phyloP scores from a whole-genome alignment of 2,329 filamentous ascomycete species.

The Diplodia mutila region DNA sequence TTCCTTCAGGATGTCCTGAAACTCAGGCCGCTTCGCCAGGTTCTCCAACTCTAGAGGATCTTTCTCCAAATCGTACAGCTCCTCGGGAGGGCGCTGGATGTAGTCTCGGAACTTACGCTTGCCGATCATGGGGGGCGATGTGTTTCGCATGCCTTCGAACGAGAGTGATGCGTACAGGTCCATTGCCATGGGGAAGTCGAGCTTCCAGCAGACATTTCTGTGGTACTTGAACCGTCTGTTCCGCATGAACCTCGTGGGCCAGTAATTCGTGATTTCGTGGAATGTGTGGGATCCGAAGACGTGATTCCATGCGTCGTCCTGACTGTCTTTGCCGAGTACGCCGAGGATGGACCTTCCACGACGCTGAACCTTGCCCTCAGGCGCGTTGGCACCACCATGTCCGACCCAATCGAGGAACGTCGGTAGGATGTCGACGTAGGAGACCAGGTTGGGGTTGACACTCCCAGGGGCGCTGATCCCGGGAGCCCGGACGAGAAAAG shows the following conservation, averaged over 20 bases:
- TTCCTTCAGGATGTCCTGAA: neutral
- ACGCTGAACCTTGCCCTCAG: neutral
- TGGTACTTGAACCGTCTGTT: constrained; percentile 53
- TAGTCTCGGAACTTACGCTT: constrained; percentile 48
- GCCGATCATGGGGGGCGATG: constrained; percentile 44
- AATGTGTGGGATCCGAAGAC: constrained; percentile 59
- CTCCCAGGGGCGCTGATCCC: constrained; percentile 30
- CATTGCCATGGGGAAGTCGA: constrained; percentile 55
- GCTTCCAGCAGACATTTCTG: constrained; percentile 54
- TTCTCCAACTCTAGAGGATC: constrained; percentile 30
- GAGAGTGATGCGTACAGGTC: constrained; percentile 52
- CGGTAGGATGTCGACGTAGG: constrained; percentile 53
- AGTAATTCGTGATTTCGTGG: constrained; percentile 57
- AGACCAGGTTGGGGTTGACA: constrained; percentile 51
- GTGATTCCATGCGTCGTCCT: constrained; percentile 30
- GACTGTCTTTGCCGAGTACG: constrained; percentile 34
- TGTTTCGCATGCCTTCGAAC: constrained; percentile 52
- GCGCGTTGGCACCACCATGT: neutral
- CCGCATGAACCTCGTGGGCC: constrained; percentile 55
- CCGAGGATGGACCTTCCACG: constrained; percentile 47
- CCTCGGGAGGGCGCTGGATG: constrained; percentile 50
- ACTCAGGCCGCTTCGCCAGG: neutral
- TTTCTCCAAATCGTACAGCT: constrained; percentile 52
- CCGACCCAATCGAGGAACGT: constrained; percentile 45
- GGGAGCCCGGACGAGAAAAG: constrained; percentile 48